These are phyloP conservation scores for Penicillium palitans DNA, from an alignment of 2,329 filamentous ascomycete genomes.

Conservation along the genomic window DNA sequence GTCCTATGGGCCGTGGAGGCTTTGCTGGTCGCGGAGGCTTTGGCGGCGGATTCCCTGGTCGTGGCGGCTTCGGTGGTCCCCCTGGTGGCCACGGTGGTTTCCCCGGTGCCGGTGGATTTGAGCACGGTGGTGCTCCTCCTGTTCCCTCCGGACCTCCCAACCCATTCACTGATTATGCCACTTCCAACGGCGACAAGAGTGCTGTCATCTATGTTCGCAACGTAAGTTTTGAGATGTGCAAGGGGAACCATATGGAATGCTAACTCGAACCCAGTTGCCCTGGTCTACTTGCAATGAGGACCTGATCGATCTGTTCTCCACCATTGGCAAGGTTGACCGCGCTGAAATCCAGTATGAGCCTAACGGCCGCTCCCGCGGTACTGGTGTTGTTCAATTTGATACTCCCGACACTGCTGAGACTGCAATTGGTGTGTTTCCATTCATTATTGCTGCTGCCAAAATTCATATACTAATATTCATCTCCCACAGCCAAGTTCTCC, in stretches of 20 bases:
- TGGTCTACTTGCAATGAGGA: slow-evolving; percentile 99
- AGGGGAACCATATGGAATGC: slow-evolving; percentile 1
- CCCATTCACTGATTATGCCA: slow-evolving; percentile 90
- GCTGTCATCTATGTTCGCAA: slow-evolving; percentile 94
- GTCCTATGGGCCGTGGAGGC: slow-evolving; percentile 54
- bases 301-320: slow-evolving; percentile 91
- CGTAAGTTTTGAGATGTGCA: slow-evolving; percentile 58
- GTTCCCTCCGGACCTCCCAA: slow-evolving; percentile 65
- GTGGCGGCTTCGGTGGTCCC: slow-evolving; percentile 44
- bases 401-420: slow-evolving; percentile 81
- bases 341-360: slow-evolving; percentile 99
- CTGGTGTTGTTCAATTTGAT: slow-evolving; percentile 95
- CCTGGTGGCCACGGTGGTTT: slow-evolving; percentile 46
- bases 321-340: slow-evolving; percentile 95
- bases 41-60: slow-evolving; percentile 47
- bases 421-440: slow-evolving; percentile 65
- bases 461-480: slow-evolving; percentile 24
- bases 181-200: slow-evolving; percentile 78
- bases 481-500: slow-evolving; percentile 76
- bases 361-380: slow-evolving; percentile 90
- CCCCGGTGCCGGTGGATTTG: slow-evolving; percentile 53
- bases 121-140: slow-evolving; percentile 25
- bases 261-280: slow-evolving; percentile 65
- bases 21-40: slow-evolving; percentile 55
- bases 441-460: background rate